Evolutionary conservation across 2,329 filamentous ascomycete genomes (phyloP), one percentile per base, ranked within the genome.

Genomic region (Xylaria sp.): DNA sequence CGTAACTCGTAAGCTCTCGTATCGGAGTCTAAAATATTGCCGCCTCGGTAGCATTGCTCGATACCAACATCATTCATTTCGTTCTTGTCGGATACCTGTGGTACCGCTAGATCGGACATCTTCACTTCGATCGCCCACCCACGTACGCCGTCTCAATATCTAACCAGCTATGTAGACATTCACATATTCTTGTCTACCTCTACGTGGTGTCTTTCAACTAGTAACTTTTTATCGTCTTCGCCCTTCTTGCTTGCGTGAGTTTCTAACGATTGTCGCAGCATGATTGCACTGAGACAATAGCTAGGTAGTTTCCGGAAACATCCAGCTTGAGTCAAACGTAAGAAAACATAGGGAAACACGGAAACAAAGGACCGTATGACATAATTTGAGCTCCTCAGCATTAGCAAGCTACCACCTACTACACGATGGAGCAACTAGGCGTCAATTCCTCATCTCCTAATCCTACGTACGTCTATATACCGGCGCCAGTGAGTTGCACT

Each of bases 401-500:
- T 17, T 14, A 58, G 12, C 32, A 50, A 36, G 8, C 27, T 30
- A 27, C 9, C n/a, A 27, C 9, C 27, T 21, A 12, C 9, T 45
- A 19, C 6, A 51, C 7, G 1, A 19, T 12, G 2, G n/a, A 36
- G 14, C 17, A 36, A 2, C 56, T 14, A 9, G 7, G 24, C 45
- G 21, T 54, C 39, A 47, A n/a, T 11, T 24, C 9, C 17, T 45
- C n/a, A 55, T 55, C 8, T 21, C 17, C 24, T 14, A 7, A 30
- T 19, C 24, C 14, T 19, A 27, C 19, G 9, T 12, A 30, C 4
- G 50, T 24, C 45, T 72, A 75, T 17, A 45, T 61, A 39, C 53
- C 72, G 9, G 72, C 73, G 12, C 74, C 74, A 4, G 67, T 73
- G 8, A 75, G 58, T 12, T 74, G 69, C n/a, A 75, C 39, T 60